Conservation (phyloP, 2,329 filamentous ascomycete species). For the Claviceps pazoutovae region DNA sequence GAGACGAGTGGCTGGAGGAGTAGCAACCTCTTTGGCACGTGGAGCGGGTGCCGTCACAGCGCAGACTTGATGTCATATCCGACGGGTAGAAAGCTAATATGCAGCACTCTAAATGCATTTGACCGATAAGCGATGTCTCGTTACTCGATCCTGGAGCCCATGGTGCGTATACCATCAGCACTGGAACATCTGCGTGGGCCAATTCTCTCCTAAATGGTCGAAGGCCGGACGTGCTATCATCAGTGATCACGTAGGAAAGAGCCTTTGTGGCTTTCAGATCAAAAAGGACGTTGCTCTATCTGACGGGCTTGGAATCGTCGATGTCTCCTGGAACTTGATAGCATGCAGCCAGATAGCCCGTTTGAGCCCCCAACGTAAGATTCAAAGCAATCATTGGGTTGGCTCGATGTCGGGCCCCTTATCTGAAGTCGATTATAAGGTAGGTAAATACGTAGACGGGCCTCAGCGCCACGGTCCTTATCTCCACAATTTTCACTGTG, state of each 20-base stretch:
- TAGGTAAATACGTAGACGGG: not conserved
- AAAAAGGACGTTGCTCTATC: not conserved
- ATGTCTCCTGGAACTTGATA: not conserved
- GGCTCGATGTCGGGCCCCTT: not conserved
- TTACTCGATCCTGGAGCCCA: not conserved
- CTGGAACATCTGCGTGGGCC: not conserved
- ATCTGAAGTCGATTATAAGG: not conserved
- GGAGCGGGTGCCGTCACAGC: not conserved
- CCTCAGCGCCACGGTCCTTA: constrained; percentile 1
- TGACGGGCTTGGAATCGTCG: not conserved
- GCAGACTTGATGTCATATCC: not conserved
- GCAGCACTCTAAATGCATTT: not conserved
- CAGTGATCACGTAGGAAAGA: not conserved
- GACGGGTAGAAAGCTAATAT: not conserved
- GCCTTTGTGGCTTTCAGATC: not conserved
- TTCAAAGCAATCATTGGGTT: constrained; percentile 1
- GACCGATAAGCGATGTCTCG: constrained; percentile 1
- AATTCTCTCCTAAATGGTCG: not conserved
- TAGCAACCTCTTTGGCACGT: not conserved
- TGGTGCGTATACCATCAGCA: not conserved
- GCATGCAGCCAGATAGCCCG: not conserved
- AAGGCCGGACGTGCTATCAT: not conserved
- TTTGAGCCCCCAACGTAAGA: not conserved
- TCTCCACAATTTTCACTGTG: not conserved
- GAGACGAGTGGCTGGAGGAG: not conserved